Evolutionary conservation across 139 green algal species (phyloP), one percentile per base, ranked within the genome.

Genomic region (Closterium sp.): DNA sequence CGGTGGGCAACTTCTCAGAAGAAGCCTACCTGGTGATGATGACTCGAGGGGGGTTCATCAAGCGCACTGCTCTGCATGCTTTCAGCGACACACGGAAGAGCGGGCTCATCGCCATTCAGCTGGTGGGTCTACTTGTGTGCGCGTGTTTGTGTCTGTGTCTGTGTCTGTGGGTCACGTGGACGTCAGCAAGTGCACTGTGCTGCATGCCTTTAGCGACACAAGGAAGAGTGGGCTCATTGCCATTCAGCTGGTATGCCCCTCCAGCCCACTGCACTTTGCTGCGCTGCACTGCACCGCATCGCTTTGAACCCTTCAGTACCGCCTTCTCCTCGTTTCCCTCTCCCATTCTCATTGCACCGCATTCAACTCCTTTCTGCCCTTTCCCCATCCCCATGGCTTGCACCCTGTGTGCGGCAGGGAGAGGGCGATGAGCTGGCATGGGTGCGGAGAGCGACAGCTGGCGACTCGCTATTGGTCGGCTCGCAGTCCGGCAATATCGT

Each of bases 401-500:
- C 55, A 76, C 23, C 43, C 10, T 16, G 23, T 16, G 43, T 5
- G 3, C 43, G 8, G 34, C 87, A 88, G 91, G 55, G 43, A 23
- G 7, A 19, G 25, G 85, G 88, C n/a, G 88, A 89, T 43, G 16
- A 87, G 92, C 87, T 90, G 55, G 0, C 34, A 8, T 87, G 83
- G 32, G 76, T 87, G 34, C 36, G 87, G 33, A 34, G 36, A 3
- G 36, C 86, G n/a, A 31, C 33, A 3, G 36, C n/a, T 19, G 85
- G 4, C 32, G 84, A 86, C 64, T 76, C 55, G 34, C 8, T 84
- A 25, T 30, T 88, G 66, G 34, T 93, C 36, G 21, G 33, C 30
- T 90, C 91, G 4, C 10, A 31, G n/a, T 87, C 88, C 19, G 34
- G 43, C 34, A 66, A 95, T 36, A 88, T 92, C 85, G 92, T 94